Conservation (phyloP, 140 eudicot species). For the Artemisia princeps region DNA sequence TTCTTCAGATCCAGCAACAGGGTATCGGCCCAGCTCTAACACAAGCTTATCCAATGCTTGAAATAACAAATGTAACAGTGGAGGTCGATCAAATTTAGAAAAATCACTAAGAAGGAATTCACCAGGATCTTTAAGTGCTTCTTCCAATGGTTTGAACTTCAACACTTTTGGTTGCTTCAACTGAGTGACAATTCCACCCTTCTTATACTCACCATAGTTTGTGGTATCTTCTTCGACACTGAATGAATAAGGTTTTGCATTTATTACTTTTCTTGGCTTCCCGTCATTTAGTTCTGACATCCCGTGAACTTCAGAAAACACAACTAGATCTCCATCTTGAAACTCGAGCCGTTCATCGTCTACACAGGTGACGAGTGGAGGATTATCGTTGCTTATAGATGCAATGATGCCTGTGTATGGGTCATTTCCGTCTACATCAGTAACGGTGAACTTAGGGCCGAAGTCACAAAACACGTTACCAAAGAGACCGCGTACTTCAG, state of each 20-base stretch:
- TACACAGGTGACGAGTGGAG: conserved; percentile 72
- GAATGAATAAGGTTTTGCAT: conserved; percentile 75
- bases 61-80: conserved; percentile 71
- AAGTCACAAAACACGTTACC: conserved; percentile 86
- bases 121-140: conserved; percentile 77
- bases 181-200: conserved; percentile 85
- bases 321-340: conserved; percentile 84
- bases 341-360: conserved; percentile 89
- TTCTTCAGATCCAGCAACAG: conserved; percentile 77
- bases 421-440: conserved; percentile 83
- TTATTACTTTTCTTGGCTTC: conserved; percentile 62
- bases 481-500: conserved; percentile 86
- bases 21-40: conserved; percentile 50
- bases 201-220: conserved; percentile 41
- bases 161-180: conserved; percentile 73
- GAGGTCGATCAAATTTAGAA: conserved; percentile 85
- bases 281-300: conserved; percentile 82
- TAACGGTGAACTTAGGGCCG: conserved; percentile 73
- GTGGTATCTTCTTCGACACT: conserved; percentile 80
- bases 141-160: conserved; percentile 60
- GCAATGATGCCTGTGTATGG: conserved; percentile 90
- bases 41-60: conserved; percentile 69
- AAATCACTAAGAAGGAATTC: conserved; percentile 87
- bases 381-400: conserved; percentile 71
- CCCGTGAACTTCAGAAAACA: conserved; percentile 79